Base-by-base conservation (phyloP, 2,329 filamentous ascomycete genomes). In the Fusarium udum region DNA sequence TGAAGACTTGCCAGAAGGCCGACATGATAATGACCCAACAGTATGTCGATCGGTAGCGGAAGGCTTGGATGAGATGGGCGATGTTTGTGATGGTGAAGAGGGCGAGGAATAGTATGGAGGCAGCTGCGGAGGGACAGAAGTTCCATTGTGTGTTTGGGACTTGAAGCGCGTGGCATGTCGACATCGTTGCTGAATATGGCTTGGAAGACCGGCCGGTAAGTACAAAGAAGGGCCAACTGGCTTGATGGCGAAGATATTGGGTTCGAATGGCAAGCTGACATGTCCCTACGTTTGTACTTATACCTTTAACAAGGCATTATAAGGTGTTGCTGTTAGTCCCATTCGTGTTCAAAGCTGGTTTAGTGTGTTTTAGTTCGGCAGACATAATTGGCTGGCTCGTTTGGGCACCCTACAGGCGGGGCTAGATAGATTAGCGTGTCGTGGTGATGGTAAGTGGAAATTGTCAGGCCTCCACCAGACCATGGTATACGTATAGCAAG, bases 201-300 rank as follows among this genome's bases (percentile, higher is more conserved):
- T 4, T 0, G 2, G 1, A 26, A 26, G 5, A 11, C 13, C 6
- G 20, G 45, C 20, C 13, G 6, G 6, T 0, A 6, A 28, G n/a
- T 0, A 18, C 0, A 24, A 7, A 2, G 7, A 4, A 20, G 24
- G 14, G 18, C 0, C 4, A 4, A 16, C 5, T 14, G 0, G 8
- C 0, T 6, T 4, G 0, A 10, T 20, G 16, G 18, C 18, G 12
- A 45, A 9, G 12, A 45, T 9, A 1, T 8, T 8, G 16, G 4
- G 11, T 18, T 12, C 18, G 0, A 13, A 45, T 8, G 6, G 7
- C 7, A 26, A 45, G 16, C 43, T 20, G 10, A 26, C 6, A 45
- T 20, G 43, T 20, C 43, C 18, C 2, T 26, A 24, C 14, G 16
- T 14, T 8, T 20, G 26, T 45, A 14, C 43, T 45, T 45, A 45